Evolutionary conservation across 2,329 filamentous ascomycete species (phyloP).

Genomic region (Aspergillus bombycis): DNA sequence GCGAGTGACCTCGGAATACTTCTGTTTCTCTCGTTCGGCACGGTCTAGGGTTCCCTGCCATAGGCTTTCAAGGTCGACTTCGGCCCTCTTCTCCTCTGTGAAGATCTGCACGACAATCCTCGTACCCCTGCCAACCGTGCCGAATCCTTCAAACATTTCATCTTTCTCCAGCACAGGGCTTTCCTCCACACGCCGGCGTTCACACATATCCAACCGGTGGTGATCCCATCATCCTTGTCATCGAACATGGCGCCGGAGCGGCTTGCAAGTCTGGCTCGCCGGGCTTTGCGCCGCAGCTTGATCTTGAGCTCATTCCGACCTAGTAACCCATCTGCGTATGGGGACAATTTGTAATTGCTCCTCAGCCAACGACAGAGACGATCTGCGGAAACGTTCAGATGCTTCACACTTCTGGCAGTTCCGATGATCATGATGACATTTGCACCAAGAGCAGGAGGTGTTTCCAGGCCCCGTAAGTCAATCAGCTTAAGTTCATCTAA

Average conservation of each 20-base stretch:
- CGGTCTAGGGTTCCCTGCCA: slow-evolving; percentile 57
- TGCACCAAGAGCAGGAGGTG: slow-evolving; percentile 81
- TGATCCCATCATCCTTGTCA: slow-evolving; percentile 79
- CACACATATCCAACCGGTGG: slow-evolving; percentile 95
- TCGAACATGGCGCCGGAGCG: slow-evolving; percentile 62
- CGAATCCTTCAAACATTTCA: slow-evolving; percentile 72
- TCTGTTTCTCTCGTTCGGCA: slow-evolving; percentile 42
- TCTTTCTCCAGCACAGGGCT: slow-evolving; percentile 36
- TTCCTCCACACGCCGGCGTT: slow-evolving; percentile 74
- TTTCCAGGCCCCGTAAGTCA: slow-evolving; percentile 82
- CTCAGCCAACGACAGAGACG: slow-evolving; percentile 86
- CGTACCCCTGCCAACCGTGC: slow-evolving; percentile 58
- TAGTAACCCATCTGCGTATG: slow-evolving; percentile 83
- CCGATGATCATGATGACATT: slow-evolving; percentile 92
- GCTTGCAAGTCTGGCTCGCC: slow-evolving; percentile 78
- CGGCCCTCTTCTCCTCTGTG: slow-evolving; percentile 69
- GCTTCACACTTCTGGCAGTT: slow-evolving; percentile 88
- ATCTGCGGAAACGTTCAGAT: slow-evolving; percentile 88
- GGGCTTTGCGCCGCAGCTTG: slow-evolving; percentile 77
- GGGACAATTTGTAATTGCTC: slow-evolving; percentile 69
- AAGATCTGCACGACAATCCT: slow-evolving; percentile 73
- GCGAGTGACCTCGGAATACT: slow-evolving; percentile 29
- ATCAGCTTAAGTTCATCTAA: slow-evolving; percentile 79
- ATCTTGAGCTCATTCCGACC: slow-evolving; percentile 90
- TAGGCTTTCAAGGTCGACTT: slow-evolving; percentile 67